Evolutionary conservation across 2,329 filamentous ascomycete genomes (phyloP), one percentile per base, ranked within the genome.

Genomic region (Fusarium denticulatum): DNA sequence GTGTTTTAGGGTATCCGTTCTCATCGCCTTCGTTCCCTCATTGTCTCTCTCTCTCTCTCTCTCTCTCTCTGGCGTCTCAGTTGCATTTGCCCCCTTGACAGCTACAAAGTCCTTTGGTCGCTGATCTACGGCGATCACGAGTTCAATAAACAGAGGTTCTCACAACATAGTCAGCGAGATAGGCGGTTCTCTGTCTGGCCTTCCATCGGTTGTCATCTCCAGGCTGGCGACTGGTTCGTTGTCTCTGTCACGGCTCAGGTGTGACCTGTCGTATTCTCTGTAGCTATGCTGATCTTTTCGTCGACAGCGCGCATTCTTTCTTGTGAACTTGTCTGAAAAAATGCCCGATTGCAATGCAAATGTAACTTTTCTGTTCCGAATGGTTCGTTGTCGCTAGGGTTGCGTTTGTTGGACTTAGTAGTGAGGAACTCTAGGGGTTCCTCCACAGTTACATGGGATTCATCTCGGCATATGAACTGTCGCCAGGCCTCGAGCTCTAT

Each of bases 361-460:
- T 20, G 10, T 20, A 20, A 18, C 11, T 15, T 15, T 13, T 15
- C 13, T 5, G 13, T 14, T 2, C 30, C 12, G 30, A 32, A 32
- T 13, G 4, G 30, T 32, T 32, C 5, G 2, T 43, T 43, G n/a
- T 43, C n/a, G 10, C 40, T 16, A 10, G 0, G 9, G 10, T 16
- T 7, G n/a, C 15, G 0, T 7, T 43, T 0, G n/a, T 43, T 24
- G n/a, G n/a, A 14, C 40, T 24, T 5, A 2, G 22, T 12, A 6
- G 3, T 42, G 8, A 42, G 13, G 39, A 42, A 15, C 8, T 42
- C 9, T 9, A 11, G 9, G 14, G 7, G 3, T 16, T 42, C 40
- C 15, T 4, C n/a, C 40, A 24, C 40, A n/a, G 13, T n/a, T 15
- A 3, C 6, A 43, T 4, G 0, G 15, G n/a, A 3, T 24, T 1